Evolutionary conservation across 257 asterid species (phyloP).

Genomic region (Gentiana straminea): DNA sequence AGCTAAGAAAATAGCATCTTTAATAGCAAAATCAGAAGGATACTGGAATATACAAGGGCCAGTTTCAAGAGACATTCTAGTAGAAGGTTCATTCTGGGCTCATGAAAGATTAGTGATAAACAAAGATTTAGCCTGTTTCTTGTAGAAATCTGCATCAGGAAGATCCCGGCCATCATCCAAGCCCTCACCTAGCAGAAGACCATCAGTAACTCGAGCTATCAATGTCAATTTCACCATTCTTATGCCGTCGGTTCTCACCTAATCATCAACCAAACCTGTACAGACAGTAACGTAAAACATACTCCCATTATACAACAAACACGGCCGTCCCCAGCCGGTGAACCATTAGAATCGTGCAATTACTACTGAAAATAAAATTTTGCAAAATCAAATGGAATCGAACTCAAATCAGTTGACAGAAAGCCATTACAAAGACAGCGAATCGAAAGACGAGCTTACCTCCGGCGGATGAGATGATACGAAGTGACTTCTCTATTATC

Average conservation of each 20-base stretch:
- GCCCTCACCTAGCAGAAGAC: conserved; percentile 87
- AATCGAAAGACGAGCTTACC: no score
- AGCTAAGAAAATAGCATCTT: neutral
- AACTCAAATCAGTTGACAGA: no score
- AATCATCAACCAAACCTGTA: no score
- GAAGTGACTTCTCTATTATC: conserved; percentile 72
- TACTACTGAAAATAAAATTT: no score
- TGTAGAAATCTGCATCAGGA: conserved; percentile 71
- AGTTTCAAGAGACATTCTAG: conserved; percentile 90
- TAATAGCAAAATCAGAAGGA: conserved; percentile 29
- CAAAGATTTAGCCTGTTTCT: conserved; percentile 79
- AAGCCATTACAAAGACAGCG: no score
- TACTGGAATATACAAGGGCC: conserved; percentile 89
- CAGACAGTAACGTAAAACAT: no score
- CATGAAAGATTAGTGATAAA: conserved; percentile 67
- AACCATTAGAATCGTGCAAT: no score
- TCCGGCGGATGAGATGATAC: neutral
- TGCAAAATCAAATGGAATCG: no score
- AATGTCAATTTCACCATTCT: conserved; percentile 86
- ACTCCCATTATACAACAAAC: no score
- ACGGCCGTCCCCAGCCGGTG: no score
- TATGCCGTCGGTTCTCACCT: conserved; percentile 3
- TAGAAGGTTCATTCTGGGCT: conserved; percentile 77
- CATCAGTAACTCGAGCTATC: conserved; percentile 95
- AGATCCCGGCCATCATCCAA: conserved; percentile 89